Percentiles rank a stretch among this genome's conserved stretches.
Evolutionary conservation across 1,284 basidiomycete genomes (phyloP).

Genomic region (Boletus mariae): DNA sequence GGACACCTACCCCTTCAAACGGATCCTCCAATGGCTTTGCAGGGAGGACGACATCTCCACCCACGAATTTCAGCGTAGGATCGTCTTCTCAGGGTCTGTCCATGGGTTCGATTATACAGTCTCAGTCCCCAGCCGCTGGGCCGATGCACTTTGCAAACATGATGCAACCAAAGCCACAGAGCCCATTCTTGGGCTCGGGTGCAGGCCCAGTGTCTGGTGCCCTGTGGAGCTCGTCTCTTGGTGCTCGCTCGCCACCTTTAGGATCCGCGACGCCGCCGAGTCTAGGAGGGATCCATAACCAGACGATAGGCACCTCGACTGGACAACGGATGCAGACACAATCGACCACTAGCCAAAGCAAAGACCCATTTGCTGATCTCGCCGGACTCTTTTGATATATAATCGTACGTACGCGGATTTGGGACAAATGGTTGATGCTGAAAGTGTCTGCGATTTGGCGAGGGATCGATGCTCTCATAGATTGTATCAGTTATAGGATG

Average conservation of each 20-base stretch:
- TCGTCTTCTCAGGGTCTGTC: slow-evolving; percentile 23
- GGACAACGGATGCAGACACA: slow-evolving; percentile 21
- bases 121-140: slow-evolving; percentile 7
- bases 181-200: slow-evolving; percentile 19
- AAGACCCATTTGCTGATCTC: slow-evolving; percentile 80
- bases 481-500: neutral
- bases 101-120: slow-evolving; percentile 10
- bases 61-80: slow-evolving; percentile 5
- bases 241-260: slow-evolving; percentile 14
- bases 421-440: neutral
- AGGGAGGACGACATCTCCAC: slow-evolving; percentile 18
- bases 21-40: slow-evolving; percentile 18
- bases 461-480: neutral
- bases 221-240: slow-evolving; percentile 14
- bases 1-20: slow-evolving; percentile 38
- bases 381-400: slow-evolving; percentile 60
- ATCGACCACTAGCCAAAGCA: slow-evolving; percentile 39
- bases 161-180: slow-evolving; percentile 19
- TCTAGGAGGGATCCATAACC: slow-evolving; percentile 3
- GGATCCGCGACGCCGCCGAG: slow-evolving; percentile 16
- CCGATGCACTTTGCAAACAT: slow-evolving; percentile 11
- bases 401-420: neutral
- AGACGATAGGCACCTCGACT: neutral
- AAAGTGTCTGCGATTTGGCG: neutral
- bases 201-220: neutral